These are phyloP conservation scores for Platanthera guangdongensis DNA, from an alignment of 106 monocot species.

Conservation along the genomic window DNA sequence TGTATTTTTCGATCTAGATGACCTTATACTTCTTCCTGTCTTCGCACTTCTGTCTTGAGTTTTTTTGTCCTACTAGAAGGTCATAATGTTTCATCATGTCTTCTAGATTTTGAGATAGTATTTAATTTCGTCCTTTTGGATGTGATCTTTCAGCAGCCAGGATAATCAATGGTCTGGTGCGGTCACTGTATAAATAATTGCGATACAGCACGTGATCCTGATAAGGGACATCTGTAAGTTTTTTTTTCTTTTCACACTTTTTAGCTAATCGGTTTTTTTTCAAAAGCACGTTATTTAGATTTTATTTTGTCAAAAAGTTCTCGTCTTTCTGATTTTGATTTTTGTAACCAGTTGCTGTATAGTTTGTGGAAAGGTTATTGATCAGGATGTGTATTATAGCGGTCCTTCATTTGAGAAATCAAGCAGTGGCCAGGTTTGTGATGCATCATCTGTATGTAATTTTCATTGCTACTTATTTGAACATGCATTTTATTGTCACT, in stretches of 20 bases:
- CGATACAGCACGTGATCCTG: constrained; percentile 21
- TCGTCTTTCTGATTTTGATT: constrained; percentile 8
- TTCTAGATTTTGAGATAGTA: not conserved
- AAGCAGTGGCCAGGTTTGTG: constrained; percentile 42
- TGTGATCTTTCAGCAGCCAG: not conserved
- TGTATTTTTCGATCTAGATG: not conserved
- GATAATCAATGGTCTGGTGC: constrained; percentile 24
- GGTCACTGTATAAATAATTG: constrained; percentile 34
- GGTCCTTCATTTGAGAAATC: constrained; percentile 54
- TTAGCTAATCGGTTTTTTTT: not conserved
- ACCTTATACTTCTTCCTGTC: not conserved
- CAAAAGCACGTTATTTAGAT: not conserved
- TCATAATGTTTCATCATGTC: not conserved
- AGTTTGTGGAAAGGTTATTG: constrained; percentile 57
- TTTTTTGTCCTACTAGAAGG: not conserved
- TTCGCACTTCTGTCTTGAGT: not conserved
- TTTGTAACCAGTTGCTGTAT: constrained; percentile 42
- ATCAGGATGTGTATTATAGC: constrained; percentile 39
- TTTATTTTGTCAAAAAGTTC: not conserved
- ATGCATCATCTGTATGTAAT: not conserved
- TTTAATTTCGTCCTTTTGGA: not conserved
- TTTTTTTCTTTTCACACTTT: not conserved
- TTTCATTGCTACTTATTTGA: not conserved
- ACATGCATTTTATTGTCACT: not conserved
- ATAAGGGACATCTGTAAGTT: constrained; percentile 42